A percentile compares a stretch with the other conserved stretches of the same genome.
These are phyloP conservation scores for Saksenaea vasiformis DNA, from an alignment of 371 early-diverging fungal species.

Conservation along the genomic window DNA sequence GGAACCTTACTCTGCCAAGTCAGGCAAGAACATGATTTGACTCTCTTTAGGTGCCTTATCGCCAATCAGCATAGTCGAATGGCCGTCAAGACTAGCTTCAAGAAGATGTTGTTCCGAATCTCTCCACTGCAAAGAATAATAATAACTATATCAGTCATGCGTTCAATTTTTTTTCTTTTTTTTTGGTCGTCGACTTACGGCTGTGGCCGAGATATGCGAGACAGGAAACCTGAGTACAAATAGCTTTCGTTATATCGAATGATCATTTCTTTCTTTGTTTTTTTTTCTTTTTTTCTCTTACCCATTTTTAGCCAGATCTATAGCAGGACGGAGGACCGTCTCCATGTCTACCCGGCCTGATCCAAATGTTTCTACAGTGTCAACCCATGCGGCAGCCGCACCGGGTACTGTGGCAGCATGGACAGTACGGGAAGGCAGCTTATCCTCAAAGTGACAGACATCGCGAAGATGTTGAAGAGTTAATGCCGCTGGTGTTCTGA, in stretches of 20 bases:
- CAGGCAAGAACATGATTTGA: slow-evolving; percentile 64
- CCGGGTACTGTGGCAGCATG: slow-evolving; percentile 83
- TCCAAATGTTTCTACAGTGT: slow-evolving; percentile 74
- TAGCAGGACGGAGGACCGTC: slow-evolving; percentile 72
- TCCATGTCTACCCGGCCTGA: slow-evolving; percentile 60
- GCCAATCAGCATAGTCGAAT: slow-evolving; percentile 59
- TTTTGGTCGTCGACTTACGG: slow-evolving; percentile 14
- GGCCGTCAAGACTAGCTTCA: slow-evolving; percentile 44
- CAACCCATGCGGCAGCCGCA: slow-evolving; percentile 80
- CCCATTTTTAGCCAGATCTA: slow-evolving; percentile 73
- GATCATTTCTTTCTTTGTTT: neutral
- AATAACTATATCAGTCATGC: no score
- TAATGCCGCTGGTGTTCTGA: slow-evolving; percentile 62
- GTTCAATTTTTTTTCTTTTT: neutral
- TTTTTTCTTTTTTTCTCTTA: slow-evolving; percentile 21
- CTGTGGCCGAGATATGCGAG: slow-evolving; percentile 30
- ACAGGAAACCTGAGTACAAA: slow-evolving; percentile 47
- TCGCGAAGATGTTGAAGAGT: slow-evolving; percentile 49
- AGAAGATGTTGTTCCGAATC: slow-evolving; percentile 44
- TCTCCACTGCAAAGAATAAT: slow-evolving; percentile 52
- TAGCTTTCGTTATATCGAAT: slow-evolving; percentile 4
- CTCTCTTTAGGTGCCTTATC: slow-evolving; percentile 66
- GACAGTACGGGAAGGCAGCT: slow-evolving; percentile 50
- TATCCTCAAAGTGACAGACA: slow-evolving; percentile 5
- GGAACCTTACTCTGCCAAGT: slow-evolving; percentile 56